Evolutionary conservation across 345 rosid genomes (phyloP).

Genomic region (Noccaea bulbosa): DNA sequence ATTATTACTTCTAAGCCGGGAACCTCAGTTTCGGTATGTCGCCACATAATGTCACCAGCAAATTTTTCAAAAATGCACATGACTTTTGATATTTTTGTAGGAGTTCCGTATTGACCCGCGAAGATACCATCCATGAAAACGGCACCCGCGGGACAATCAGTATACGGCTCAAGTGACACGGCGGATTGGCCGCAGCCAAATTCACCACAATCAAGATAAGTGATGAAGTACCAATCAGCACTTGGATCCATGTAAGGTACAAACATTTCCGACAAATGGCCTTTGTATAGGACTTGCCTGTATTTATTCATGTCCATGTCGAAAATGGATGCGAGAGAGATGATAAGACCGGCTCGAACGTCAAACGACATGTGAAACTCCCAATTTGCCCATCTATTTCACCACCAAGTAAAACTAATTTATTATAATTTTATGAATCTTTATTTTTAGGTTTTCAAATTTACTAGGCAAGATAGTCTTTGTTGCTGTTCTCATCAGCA

Average conservation of each 20-base stretch:
- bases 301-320: slow-evolving; percentile 47
- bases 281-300: slow-evolving; percentile 56
- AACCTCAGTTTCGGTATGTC: slow-evolving; percentile 42
- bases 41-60: slow-evolving; percentile 51
- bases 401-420: not conserved
- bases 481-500: too few species aligned
- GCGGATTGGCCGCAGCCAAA: slow-evolving; percentile 54
- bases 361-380: slow-evolving; percentile 58
- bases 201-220: slow-evolving; percentile 54
- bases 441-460: too few species aligned
- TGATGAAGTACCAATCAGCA: slow-evolving; percentile 51
- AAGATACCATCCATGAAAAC: slow-evolving; percentile 51
- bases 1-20: slow-evolving; percentile 25
- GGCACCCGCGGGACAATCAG: slow-evolving; percentile 60
- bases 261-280: slow-evolving; percentile 56
- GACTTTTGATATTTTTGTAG: slow-evolving; percentile 40
- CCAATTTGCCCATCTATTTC: slow-evolving; percentile 61
- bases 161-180: slow-evolving; percentile 50
- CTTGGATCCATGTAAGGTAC: slow-evolving; percentile 60
- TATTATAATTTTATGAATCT: too few species aligned
- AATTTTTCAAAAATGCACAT: slow-evolving; percentile 64
- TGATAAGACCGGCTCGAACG: slow-evolving; percentile 51
- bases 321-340: slow-evolving; percentile 56
- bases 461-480: too few species aligned
- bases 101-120: slow-evolving; percentile 52